Percentiles rank a stretch among this genome's conserved stretches.
phyloP scores from a whole-genome alignment of 305 asterid genomes.

The Striga hermonthica region DNA sequence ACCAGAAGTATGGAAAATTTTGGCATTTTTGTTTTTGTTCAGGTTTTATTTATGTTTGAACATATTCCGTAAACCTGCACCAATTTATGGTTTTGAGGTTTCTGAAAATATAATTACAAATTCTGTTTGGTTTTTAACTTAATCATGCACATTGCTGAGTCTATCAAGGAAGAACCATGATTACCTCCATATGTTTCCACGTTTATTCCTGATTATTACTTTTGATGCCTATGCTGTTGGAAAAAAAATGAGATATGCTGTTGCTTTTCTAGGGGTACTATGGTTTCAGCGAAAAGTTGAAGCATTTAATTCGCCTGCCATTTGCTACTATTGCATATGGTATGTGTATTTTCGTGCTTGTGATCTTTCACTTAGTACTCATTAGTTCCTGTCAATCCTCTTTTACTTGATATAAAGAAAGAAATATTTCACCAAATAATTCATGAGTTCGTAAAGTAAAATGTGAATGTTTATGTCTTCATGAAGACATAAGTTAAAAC shows the following conservation, averaged over 20 bases:
- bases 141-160: slow-evolving; percentile 21
- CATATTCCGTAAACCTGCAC: slow-evolving; percentile 22
- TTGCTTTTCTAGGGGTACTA: slow-evolving; percentile 82
- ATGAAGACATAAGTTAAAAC: neutral
- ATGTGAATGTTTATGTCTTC: neutral
- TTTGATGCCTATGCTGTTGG: slow-evolving; percentile 29
- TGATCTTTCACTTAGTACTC: slow-evolving; percentile 10
- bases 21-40: slow-evolving; percentile 15
- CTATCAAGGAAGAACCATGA: slow-evolving; percentile 25
- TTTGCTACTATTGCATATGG: slow-evolving; percentile 88
- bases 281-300: slow-evolving; percentile 95
- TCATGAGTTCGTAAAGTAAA: neutral
- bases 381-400: slow-evolving; percentile 20
- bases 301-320: slow-evolving; percentile 86
- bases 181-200: slow-evolving; percentile 17
- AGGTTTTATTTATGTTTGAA: slow-evolving; percentile 17
- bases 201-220: slow-evolving; percentile 15
- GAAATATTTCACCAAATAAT: no score
- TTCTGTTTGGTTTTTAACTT: slow-evolving; percentile 18
- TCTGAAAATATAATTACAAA: slow-evolving; percentile 6
- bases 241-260: slow-evolving; percentile 28
- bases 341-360: slow-evolving; percentile 36
- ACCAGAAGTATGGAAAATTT: slow-evolving; percentile 13
- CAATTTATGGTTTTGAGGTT: slow-evolving; percentile 21
- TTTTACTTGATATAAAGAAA: neutral